Conservation (phyloP, 176 grass and related monocot species). For the Saccharum spontaneum region DNA sequence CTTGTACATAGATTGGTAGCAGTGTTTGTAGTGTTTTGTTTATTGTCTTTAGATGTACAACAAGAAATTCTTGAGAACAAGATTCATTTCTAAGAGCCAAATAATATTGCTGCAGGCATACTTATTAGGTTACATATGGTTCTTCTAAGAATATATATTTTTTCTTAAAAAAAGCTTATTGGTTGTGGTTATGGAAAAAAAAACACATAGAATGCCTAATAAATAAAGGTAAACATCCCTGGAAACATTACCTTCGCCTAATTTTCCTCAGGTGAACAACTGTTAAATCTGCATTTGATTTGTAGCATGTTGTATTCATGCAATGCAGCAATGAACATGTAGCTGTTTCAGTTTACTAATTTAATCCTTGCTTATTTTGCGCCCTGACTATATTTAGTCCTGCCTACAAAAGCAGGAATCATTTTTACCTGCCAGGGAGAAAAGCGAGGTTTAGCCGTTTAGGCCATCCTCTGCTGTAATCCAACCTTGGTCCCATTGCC, state of each 20-base stretch:
- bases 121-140: not conserved
- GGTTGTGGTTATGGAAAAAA: not conserved
- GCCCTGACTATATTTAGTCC: constrained; percentile 29
- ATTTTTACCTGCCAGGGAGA: constrained; percentile 10
- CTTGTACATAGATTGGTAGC: not conserved
- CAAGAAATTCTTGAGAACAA: not conserved
- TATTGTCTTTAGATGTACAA: not conserved
- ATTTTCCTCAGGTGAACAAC: not conserved
- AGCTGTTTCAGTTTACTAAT: constrained; percentile 25
- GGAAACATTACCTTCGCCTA: not conserved
- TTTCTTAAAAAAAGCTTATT: not conserved
- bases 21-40: constrained; percentile 10
- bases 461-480: not conserved
- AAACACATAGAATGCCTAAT: not conserved
- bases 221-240: not conserved
- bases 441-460: not conserved
- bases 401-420: not conserved
- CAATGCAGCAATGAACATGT: constrained; percentile 1
- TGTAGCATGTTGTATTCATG: constrained; percentile 1
- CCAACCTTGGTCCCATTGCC: not conserved
- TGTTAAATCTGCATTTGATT: constrained; percentile 2
- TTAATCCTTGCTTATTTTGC: constrained; percentile 31
- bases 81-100: not conserved
- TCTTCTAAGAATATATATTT: not conserved
- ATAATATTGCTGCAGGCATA: not conserved